phyloP scores from a whole-genome alignment of 1,284 basidiomycete species.

The Microbotryum saponariae region DNA sequence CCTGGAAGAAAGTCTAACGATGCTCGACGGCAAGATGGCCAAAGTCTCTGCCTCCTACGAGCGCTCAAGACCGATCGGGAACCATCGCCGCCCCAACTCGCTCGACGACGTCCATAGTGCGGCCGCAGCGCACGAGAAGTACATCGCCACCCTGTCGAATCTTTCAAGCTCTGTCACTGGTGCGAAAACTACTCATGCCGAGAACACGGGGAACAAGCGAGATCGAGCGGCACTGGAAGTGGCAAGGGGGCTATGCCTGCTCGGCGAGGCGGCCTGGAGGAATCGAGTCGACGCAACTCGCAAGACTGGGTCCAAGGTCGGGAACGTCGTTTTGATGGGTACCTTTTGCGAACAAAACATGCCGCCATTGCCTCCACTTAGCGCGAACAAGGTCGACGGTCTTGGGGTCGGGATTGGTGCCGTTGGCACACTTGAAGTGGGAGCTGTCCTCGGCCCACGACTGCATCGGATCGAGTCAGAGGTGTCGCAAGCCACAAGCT shows the following conservation, averaged over 20 bases:
- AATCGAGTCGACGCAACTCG: slow-evolving; percentile 11
- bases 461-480: too few relatives aligned
- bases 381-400: too few relatives aligned
- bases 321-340: slow-evolving; percentile 8
- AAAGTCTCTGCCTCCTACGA: slow-evolving; percentile 19
- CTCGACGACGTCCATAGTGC: neutral
- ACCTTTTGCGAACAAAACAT: slow-evolving; percentile 15
- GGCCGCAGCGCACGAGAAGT: slow-evolving; percentile 1
- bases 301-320: slow-evolving; percentile 13
- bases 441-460: too few relatives aligned
- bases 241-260: neutral
- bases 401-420: too few relatives aligned
- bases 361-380: neutral
- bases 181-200: slow-evolving; percentile 4
- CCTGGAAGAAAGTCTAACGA: slow-evolving; percentile 15
- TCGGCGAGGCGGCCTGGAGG: slow-evolving; percentile 19
- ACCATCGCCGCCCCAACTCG: neutral
- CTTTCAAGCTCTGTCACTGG: slow-evolving; percentile 8
- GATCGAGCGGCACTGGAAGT: slow-evolving; percentile 8
- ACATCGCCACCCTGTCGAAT: slow-evolving; percentile 15
- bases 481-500: too few relatives aligned
- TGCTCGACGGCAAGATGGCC: slow-evolving; percentile 16
- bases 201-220: slow-evolving; percentile 8
- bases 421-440: too few relatives aligned
- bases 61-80: neutral